Evolutionary conservation across 1,139 yeast genomes (phyloP), one percentile per base, ranked within the genome.

Genomic region (Blastobotrys raffinosifermentans): DNA sequence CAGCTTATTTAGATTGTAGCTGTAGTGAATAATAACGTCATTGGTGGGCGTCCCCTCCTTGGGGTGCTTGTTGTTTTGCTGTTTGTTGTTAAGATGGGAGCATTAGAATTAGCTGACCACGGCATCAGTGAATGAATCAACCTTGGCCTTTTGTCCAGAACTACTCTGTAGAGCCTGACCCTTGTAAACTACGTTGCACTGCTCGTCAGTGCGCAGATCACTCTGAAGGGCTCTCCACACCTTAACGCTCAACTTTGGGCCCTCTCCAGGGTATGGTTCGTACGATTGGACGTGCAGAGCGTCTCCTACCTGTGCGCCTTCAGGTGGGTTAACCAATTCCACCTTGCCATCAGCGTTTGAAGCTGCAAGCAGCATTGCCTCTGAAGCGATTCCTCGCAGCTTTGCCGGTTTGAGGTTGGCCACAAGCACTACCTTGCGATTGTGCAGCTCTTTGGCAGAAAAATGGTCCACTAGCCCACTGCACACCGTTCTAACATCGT

Each of bases 331-430:
- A 3, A 70, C 63, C n/a, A 68, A 50, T 39, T 65, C 69, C 6
- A 70, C 67, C 9, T 26, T 33, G 1, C 34, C 37, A 17, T 26
- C 32, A 7, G 31, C 41, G 4, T 37, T 38, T 22, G 58, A 69
- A 2, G 79, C 73, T 3, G 81, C 81, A 21, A 77, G 51, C 1
- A 77, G 50, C 83, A 77, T 77, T 1, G 78, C 82, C 42, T 73
- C 71, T 0, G 80, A 74, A 36, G 49, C 54, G 13, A 70, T 66
- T 3, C 82, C 82, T 57, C 86, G 67, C 79, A 79, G 75, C 47
- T 78, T 74, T 3, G 76, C 74, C 5, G 81, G 79, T 57, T 79
- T 79, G 54, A 79, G 64, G 59, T 79, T 79, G 30, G 75, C 75
- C 37, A 79, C 65, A 11, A 75, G 57, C 2, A 78, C 72, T 8